Conservation (phyloP, 257 asterid species). For the Solanum microdontum region DNA sequence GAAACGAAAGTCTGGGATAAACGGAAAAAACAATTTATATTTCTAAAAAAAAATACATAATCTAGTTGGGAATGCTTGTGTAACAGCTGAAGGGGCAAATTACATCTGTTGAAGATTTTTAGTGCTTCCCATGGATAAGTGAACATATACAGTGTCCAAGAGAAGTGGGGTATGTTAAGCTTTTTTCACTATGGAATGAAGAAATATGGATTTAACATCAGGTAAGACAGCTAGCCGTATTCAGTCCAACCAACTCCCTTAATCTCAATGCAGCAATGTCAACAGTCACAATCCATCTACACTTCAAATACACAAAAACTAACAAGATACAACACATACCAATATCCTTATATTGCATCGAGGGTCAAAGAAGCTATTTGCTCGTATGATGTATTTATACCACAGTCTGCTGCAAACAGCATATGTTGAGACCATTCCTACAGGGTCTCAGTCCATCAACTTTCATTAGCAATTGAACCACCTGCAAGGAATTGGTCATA, state of each 20-base stretch:
- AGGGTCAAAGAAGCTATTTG: neutral
- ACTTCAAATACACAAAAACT: neutral
- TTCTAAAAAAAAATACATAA: neutral
- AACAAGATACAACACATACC: neutral
- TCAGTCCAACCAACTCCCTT: neutral
- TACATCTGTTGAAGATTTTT: neutral
- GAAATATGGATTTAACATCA: neutral
- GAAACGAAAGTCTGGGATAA: neutral
- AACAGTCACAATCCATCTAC: neutral
- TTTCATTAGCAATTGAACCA: neutral
- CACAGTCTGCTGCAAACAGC: neutral
- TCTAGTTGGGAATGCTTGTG: neutral
- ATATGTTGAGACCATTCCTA: neutral
- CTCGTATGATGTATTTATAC: neutral
- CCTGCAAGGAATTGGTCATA: neutral
- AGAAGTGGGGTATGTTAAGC: neutral
- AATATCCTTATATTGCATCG: neutral
- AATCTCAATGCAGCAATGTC: neutral
- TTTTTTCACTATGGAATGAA: neutral
- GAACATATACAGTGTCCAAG: neutral
- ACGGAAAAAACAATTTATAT: neutral
- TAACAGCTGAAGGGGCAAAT: neutral
- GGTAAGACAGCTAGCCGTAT: neutral
- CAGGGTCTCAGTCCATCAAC: neutral
- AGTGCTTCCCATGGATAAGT: neutral